These are phyloP conservation scores for Venturia pyrina DNA, from an alignment of 2,329 filamentous ascomycete genomes.

Conservation along the genomic window DNA sequence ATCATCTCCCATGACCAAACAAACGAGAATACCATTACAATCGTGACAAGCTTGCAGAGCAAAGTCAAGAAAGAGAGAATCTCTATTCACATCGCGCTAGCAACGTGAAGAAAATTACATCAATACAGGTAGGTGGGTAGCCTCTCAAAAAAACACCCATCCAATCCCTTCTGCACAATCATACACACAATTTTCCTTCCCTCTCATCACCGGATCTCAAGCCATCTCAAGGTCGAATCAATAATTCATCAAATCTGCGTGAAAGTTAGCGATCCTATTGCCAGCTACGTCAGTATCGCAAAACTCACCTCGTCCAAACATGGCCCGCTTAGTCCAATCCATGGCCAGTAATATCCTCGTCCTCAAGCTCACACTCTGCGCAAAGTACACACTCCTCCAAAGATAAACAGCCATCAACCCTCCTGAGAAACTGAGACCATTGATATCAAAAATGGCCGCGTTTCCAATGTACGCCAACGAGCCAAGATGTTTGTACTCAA, in stretches of 20 bases:
- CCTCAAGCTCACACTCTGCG: conserved; percentile 87
- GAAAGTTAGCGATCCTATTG: background rate
- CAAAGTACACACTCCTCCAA: conserved; percentile 95
- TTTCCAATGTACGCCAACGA: conserved; percentile 93
- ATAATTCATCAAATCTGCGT: conserved; percentile 25
- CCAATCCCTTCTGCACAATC: background rate
- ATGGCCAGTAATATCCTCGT: conserved; percentile 85
- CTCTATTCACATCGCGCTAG: background rate
- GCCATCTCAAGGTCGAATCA: conserved; percentile 11
- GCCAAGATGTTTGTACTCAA: conserved; percentile 87
- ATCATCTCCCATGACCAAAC: too few relatives aligned
- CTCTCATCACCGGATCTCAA: background rate
- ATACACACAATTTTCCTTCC: background rate
- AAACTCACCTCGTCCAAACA: conserved; percentile 83
- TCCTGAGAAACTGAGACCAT: conserved; percentile 67
- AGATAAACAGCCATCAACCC: conserved; percentile 90
- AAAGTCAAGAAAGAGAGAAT: background rate
- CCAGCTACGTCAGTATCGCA: conserved; percentile 1
- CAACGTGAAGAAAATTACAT: background rate
- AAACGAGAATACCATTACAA: too few relatives aligned
- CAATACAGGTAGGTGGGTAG: background rate
- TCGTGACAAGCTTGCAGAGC: background rate
- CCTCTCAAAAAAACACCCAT: background rate
- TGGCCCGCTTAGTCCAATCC: conserved; percentile 95
- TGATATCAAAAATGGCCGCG: conserved; percentile 86